Base-by-base conservation (phyloP, 768 basidiomycete species). In the Daedaleopsis nitida region DNA sequence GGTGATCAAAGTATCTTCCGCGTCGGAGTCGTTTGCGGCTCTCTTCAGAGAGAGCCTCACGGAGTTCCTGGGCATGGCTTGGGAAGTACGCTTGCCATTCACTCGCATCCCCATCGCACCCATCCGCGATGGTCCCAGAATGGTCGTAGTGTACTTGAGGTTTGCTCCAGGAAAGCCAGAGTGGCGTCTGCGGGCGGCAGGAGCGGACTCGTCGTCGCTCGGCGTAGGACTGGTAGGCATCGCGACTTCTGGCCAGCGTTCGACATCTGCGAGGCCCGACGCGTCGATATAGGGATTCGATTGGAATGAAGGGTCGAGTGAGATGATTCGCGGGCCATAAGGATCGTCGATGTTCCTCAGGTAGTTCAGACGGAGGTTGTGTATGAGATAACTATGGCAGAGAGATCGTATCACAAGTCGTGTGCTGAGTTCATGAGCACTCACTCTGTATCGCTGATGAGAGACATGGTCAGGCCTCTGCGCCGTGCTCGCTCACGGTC, bases 301-400 rank as follows among this genome's bases (percentile, higher is more conserved):
- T 17, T 85, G 77, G 77, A 93, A 91, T 0, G 86, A 81, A 0
- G 89, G 88, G 69, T 88, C 87, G 52, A 96, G 79, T 7, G 92
- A 85, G 67, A 97, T 87, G 69, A 96, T 80, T 34, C 93, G 84
- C 0, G 87, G 76, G 14, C 91, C 91, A 69, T 95, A 92, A 1
- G 89, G 87, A 69, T 97, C 95, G 59, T 94, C 90, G 43, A 94
- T 86, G 66, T 89, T 86, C 62, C 94, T 89, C n/a, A 98, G 80
- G 70, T 95, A 94, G 13, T 89, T 86, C 27, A 98, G 78, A 6
- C 95, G 88, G 6, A 97, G 79, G 65, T 83, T 86, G 72, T 97
- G 96, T 9, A 96, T 90, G 39, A 96, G 80, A 71, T 87, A 86
- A 49, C 87, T 88, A 43, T 5, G 50, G 14, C 27, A 11, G n/a